Base-by-base conservation (phyloP, 2,329 filamentous ascomycete genomes). In the Lachnellula occidentalis region DNA sequence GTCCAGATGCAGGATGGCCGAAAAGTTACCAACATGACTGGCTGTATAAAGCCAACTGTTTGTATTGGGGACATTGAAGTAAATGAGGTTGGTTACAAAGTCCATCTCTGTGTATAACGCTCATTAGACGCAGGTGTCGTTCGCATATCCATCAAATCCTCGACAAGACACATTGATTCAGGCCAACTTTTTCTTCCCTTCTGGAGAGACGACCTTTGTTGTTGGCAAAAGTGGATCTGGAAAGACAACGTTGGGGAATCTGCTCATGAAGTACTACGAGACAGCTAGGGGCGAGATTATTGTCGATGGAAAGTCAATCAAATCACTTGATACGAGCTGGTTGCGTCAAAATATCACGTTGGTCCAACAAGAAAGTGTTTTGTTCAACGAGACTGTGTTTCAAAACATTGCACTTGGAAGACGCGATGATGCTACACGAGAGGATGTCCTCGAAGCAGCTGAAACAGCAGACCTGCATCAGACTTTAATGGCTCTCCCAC, bases 191-290 rank as follows among this genome's bases (percentile, higher is more conserved):
- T 80, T 77, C 60, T 92, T 97, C 54, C 80, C 84, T 0, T 77
- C 86, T 0, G 86, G 88, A 0, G 77, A 88, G 58, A 83, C 86
- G 3, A 90, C 85, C 0, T 96, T 94, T 65, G 76, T 97, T 2
- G 82, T 96, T 48, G 94, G 92, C 0, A 81, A 79, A 64, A 96
- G 90, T 65, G 94, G 94, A 0, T 96, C 90, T 2, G 92, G 92
- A 0, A 97, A 97, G 70, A 96, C 90, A 62, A 97, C 92, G 0
- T 67, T 97, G 1, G 85, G 87, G 1, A 90, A 90, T 66, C 76
- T 97, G 0, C 76, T 97, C 0, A 77, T 91, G 49, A 82, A 85
- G 12, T 88, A 95, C 62, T 96, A 96, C 66, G 74, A 81, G 6
- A 82, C 88, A 0, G 70, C 73, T 0, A 73, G 73, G 0, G 92